Evolutionary conservation across 352 stramenopile genomes (phyloP).

Genomic region (Phytophthora cactorum): DNA sequence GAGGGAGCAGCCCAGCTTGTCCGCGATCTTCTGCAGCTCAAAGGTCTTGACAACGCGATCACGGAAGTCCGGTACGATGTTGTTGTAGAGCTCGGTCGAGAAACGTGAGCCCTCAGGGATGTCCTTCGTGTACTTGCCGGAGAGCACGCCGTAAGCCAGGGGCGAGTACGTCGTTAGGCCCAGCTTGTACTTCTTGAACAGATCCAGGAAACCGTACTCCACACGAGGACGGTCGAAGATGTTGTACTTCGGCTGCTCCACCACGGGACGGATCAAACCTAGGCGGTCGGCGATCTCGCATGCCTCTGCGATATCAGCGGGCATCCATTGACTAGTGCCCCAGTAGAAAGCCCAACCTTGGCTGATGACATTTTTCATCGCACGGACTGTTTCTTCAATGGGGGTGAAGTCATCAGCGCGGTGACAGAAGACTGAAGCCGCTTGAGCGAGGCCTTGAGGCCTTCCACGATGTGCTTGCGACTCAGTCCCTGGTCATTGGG

Average conservation of each 20-base stretch:
- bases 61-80: conserved; percentile 37
- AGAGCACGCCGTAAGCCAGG: conserved; percentile 49
- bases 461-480: conserved; percentile 42
- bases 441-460: conserved; percentile 43
- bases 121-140: conserved; percentile 56
- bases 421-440: conserved; percentile 53
- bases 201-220: conserved; percentile 56
- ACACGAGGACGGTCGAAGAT: conserved; percentile 67
- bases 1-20: conserved; percentile 39
- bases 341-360: conserved; percentile 35
- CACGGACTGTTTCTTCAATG: conserved; percentile 34
- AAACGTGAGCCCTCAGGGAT: conserved; percentile 37
- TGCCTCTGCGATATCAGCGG: conserved; percentile 61
- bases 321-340: conserved; percentile 57
- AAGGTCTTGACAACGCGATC: conserved; percentile 36
- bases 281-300: conserved; percentile 36
- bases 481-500: conserved; percentile 33
- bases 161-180: conserved; percentile 60
- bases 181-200: conserved; percentile 65
- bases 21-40: conserved; percentile 45
- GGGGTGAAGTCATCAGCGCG: conserved; percentile 43
- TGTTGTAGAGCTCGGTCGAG: conserved; percentile 37
- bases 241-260: conserved; percentile 73
- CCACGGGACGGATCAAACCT: conserved; percentile 38
- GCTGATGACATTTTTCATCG: conserved; percentile 31